Evolutionary conservation across 805 yeast species (phyloP).

Genomic region (Ogataea trehaloabstinens): DNA sequence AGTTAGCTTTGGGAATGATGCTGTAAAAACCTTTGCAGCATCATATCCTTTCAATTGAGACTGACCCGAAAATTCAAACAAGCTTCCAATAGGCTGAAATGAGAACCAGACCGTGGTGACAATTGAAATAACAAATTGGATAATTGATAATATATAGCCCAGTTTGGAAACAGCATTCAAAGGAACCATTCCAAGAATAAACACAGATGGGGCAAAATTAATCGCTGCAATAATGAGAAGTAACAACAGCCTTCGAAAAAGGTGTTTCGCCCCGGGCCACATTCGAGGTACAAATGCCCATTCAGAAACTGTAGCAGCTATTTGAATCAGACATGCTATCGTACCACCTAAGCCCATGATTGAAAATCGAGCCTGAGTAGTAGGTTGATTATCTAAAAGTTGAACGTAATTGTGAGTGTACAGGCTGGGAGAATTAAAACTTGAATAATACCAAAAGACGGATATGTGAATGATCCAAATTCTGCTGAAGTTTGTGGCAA

Average conservation of each 20-base stretch:
- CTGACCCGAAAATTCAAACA: conserved; percentile 27
- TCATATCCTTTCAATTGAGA: conserved; percentile 26
- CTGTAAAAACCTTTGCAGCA: conserved; percentile 40
- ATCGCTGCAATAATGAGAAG: conserved; percentile 32
- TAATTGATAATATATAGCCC: conserved; percentile 38
- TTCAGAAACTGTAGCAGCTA: conserved; percentile 43
- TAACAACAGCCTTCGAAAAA: conserved; percentile 32
- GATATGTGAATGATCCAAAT: conserved; percentile 53
- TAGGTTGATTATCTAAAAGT: conserved; percentile 42
- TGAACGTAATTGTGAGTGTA: conserved; percentile 44
- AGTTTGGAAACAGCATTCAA: conserved; percentile 33
- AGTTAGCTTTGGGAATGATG: conserved; percentile 40
- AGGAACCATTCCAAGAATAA: conserved; percentile 38
- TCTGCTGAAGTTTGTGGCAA: conserved; percentile 47
- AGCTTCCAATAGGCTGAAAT: conserved; percentile 35
- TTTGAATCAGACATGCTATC: conserved; percentile 40
- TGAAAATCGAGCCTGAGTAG: conserved; percentile 42
- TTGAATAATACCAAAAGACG: conserved; percentile 51
- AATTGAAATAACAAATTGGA: conserved; percentile 43
- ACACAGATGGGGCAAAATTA: conserved; percentile 41
- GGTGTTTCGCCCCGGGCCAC: conserved; percentile 47
- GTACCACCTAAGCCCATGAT: conserved; percentile 46
- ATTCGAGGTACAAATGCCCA: conserved; percentile 43
- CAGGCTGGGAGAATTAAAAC: conserved; percentile 48
- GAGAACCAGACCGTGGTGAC: conserved; percentile 42